Base-by-base conservation (phyloP, 352 stramenopile genomes). In the Pythium insidiosum region DNA sequence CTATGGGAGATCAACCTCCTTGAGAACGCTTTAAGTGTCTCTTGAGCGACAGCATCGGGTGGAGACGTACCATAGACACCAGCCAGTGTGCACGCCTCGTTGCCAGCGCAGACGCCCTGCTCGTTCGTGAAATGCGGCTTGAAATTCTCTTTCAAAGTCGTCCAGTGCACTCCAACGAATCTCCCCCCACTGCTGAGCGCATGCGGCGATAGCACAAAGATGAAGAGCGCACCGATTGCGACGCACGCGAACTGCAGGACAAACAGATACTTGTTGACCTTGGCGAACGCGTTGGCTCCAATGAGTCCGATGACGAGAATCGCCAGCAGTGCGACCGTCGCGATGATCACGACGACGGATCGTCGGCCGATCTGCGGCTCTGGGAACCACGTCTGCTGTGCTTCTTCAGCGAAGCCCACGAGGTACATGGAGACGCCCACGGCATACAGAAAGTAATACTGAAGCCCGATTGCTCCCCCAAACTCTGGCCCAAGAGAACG, bases 401-500 rank as follows among this genome's bases (percentile, higher is more conserved):
- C 56, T 33, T 80, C 67, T 53, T 89, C 77, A 0, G 73, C 80
- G 31, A 92, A 89, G 1, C 80, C 80, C 16, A 91, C 73, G 7
- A 92, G 53, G 42, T 89, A 91, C 71, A 91, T 78, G 4, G 73
- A 63, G 15, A 85, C 63, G 2, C 69, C 78, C 4, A 88, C 67
- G 0, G 72, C 65, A 23, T 89, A 82, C 9, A 83, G 51, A 45
- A 95, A 73, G 56, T 96, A 97, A 54, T 96, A 97, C 23, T 96
- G 69, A 5, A 96, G 43, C 4, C 89, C 86, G 16, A 97, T 73
- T 0, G 86, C 78, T n/a, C 82, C 84, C 6, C 86, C 89, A 44
- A 95, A 80, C 48, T 96, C 81, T 0, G 83, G 66, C 0, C 88
- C 88, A 0, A 95, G 56, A 15, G 66, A 80, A 3, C 71, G 71